Evolutionary conservation across 2,329 filamentous ascomycete species (phyloP).

Genomic region (Sporothrix pseudoabietina): DNA sequence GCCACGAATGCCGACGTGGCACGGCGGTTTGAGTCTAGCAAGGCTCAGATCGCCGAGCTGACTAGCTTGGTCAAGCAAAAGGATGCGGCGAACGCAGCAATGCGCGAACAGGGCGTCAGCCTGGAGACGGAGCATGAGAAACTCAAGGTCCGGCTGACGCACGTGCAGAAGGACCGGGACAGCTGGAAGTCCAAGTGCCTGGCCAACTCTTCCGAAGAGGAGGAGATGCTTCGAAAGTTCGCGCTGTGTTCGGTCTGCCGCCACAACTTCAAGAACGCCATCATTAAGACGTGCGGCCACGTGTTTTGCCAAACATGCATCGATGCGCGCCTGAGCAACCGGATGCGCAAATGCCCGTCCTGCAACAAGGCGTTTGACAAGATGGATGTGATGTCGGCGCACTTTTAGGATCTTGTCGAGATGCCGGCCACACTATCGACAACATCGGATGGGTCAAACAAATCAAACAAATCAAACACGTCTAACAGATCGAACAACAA

Average conservation of each 20-base stretch:
- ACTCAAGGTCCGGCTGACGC: slow-evolving; percentile 73
- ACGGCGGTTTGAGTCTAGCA: slow-evolving; percentile 70
- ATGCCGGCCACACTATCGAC: neutral
- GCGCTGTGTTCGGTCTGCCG: slow-evolving; percentile 91
- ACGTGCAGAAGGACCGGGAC: slow-evolving; percentile 80
- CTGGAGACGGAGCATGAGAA: slow-evolving; percentile 78
- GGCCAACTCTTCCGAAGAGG: slow-evolving; percentile 78
- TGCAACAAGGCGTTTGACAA: slow-evolving; percentile 91
- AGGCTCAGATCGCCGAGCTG: slow-evolving; percentile 75
- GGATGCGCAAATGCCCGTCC: slow-evolving; percentile 92
- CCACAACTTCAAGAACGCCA: slow-evolving; percentile 90
- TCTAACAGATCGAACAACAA: neutral
- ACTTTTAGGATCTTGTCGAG: slow-evolving; percentile 42
- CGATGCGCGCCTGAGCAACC: slow-evolving; percentile 82
- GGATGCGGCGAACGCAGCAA: slow-evolving; percentile 60
- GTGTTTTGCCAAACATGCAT: slow-evolving; percentile 91
- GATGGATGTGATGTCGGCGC: slow-evolving; percentile 80
- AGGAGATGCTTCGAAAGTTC: slow-evolving; percentile 78
- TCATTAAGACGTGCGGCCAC: slow-evolving; percentile 91
- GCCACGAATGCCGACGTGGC: slow-evolving; percentile 68
- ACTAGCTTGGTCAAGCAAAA: slow-evolving; percentile 74
- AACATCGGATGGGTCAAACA: neutral
- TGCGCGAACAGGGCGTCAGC: slow-evolving; percentile 60
- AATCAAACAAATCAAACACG: neutral
- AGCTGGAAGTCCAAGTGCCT: slow-evolving; percentile 81